Base-by-base conservation (phyloP, 352 stramenopile genomes). In the Globisporangium emineosum region DNA sequence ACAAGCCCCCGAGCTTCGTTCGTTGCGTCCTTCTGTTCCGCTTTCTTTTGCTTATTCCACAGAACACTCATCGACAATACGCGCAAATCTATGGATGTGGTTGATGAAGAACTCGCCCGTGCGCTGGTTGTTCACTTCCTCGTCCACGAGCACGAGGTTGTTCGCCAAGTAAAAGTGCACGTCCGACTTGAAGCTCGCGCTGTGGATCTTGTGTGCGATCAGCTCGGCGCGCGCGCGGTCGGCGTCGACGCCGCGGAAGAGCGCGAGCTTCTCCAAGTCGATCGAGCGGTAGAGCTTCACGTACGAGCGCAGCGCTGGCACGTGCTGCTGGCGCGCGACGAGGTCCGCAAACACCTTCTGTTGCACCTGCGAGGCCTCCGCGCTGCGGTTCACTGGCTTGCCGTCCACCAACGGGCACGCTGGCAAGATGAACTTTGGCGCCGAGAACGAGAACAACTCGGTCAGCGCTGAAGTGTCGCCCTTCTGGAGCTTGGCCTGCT, bases 201-300 rank as follows among this genome's bases (percentile, higher is more conserved):
- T 76, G 56, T 91, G 76, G 47, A 89, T 73, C 73, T 96, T 94
- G 62, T 91, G 73, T 25, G 83, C 75, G 69, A 96, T 88, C n/a
- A 93, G 72, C 72, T 96, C 86, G 10, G 78, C 76, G 47, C 84
- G 84, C 35, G 86, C 79, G 13, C 74, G 67, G 64, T 91, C 86
- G 1, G 83, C 67, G 45, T 91, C 84, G 56, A 96, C 76, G 56
- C 83, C 87, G 35, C 85, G 85, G 79, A 98, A 99, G 43, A 79
- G 77, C 21, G 91, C 91, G 27, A 99, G 83, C 79, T 99, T 99
- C 42, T 84, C 86, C 37, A 98, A 73, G 43, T 88, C 83, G 72
- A 99, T 98, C 51, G 93, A 98, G 7, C 94, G 97, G 80, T 99
- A 99, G 7, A 99, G 79, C 69, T 98, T 98, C 69, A 99, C 85